Conservation (phyloP, 108 stramenopile genomes). For the Nitzschia sp. region DNA sequence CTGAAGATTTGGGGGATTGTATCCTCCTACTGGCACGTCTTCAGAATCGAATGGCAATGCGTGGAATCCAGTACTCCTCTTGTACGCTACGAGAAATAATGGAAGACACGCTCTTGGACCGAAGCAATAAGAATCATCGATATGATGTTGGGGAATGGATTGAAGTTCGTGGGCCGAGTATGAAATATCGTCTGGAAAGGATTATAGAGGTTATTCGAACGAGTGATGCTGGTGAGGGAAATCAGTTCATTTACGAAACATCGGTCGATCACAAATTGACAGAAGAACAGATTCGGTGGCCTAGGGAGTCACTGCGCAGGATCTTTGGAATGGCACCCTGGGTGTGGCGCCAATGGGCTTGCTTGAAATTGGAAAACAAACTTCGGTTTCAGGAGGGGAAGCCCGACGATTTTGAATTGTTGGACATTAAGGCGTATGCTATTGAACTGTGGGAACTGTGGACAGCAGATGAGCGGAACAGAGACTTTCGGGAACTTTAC, state of each 20-base stretch:
- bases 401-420: slow-evolving; percentile 40
- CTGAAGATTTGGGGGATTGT: slow-evolving; percentile 19
- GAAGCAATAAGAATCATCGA: slow-evolving; percentile 16
- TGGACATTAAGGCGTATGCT: slow-evolving; percentile 37
- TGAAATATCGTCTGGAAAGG: slow-evolving; percentile 39
- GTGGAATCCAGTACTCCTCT: neutral
- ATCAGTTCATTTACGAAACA: slow-evolving; percentile 21
- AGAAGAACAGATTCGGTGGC: slow-evolving; percentile 24
- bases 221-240: slow-evolving; percentile 31
- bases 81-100: slow-evolving; percentile 14
- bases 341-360: slow-evolving; percentile 55
- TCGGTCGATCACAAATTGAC: slow-evolving; percentile 22
- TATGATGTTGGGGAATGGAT: slow-evolving; percentile 50
- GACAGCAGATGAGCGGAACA: slow-evolving; percentile 38
- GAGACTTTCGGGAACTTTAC: slow-evolving; percentile 29
- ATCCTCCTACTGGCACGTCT: slow-evolving; percentile 12
- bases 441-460: slow-evolving; percentile 44
- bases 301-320: slow-evolving; percentile 11
- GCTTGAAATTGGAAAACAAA: slow-evolving; percentile 41
- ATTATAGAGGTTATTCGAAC: slow-evolving; percentile 36
- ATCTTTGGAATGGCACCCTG: slow-evolving; percentile 54
- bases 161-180: slow-evolving; percentile 39
- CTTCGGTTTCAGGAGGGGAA: slow-evolving; percentile 47
- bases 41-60: slow-evolving; percentile 17
- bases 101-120: slow-evolving; percentile 18